These are phyloP conservation scores for Xylaria sp. DNA, from an alignment of 2,329 filamentous ascomycete species.

Conservation along the genomic window DNA sequence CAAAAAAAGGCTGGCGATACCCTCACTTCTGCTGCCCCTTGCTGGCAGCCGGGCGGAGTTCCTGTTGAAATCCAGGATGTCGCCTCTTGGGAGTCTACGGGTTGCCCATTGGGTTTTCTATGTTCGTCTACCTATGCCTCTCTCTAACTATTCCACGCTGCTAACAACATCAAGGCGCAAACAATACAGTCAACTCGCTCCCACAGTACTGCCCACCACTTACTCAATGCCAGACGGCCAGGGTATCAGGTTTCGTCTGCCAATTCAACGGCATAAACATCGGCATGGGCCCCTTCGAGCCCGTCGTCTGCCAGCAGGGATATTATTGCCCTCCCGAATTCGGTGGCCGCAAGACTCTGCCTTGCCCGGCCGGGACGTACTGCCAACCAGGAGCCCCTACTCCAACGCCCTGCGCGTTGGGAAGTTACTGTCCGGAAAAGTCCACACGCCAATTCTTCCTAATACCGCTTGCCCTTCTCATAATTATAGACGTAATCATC, in stretches of 20 bases:
- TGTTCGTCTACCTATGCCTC: slow-evolving; percentile 51
- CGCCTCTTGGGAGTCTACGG: slow-evolving; percentile 51
- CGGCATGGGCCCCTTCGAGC: slow-evolving; percentile 62
- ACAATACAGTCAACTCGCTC: slow-evolving; percentile 60
- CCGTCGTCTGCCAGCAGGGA: slow-evolving; percentile 61
- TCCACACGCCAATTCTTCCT: slow-evolving; percentile 56
- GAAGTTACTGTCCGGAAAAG: slow-evolving; percentile 59
- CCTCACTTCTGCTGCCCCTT: slow-evolving; percentile 54
- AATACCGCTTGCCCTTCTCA: slow-evolving; percentile 57
- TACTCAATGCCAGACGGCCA: slow-evolving; percentile 52
- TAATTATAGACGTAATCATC: slow-evolving; percentile 57
- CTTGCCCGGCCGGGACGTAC: slow-evolving; percentile 61
- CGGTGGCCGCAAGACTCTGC: slow-evolving; percentile 53
- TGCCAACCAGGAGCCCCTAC: slow-evolving; percentile 62
- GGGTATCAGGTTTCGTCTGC: slow-evolving; percentile 53
- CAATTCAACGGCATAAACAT: slow-evolving; percentile 50
- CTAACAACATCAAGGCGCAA: slow-evolving; percentile 49
- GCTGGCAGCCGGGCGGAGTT: slow-evolving; percentile 54
- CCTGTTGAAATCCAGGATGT: slow-evolving; percentile 56
- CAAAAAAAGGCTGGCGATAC: slow-evolving; percentile 45
- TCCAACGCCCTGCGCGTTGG: slow-evolving; percentile 60
- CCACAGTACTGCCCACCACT: slow-evolving; percentile 58
- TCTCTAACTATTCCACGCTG: slow-evolving; percentile 30
- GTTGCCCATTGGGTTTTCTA: slow-evolving; percentile 56
- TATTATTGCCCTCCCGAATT: slow-evolving; percentile 58